Conservation (phyloP, 83 land plant genomes). For the Picea mariana region DNA sequence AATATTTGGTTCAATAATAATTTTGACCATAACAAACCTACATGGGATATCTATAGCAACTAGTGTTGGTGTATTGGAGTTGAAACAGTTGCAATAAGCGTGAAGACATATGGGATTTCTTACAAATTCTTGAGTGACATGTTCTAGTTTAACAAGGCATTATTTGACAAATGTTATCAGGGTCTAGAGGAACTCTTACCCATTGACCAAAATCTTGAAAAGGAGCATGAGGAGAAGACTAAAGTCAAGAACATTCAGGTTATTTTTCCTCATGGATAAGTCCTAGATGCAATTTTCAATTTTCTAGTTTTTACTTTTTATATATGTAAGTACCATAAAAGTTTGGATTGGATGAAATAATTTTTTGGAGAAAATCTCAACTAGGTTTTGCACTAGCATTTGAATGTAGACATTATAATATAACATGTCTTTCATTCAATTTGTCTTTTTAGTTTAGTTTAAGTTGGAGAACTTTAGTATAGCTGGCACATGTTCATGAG, state of each 20-base stretch:
- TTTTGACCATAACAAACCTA: not conserved
- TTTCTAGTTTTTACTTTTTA: too few species aligned
- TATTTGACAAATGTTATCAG: constrained; percentile 15
- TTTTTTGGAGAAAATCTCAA: too few species aligned
- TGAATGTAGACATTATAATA: too few species aligned
- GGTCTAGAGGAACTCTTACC: constrained; percentile 46
- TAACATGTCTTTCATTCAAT: too few species aligned
- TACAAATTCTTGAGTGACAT: not conserved
- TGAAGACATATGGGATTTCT: constrained; percentile 8
- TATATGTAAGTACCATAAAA: too few species aligned
- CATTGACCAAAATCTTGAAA: constrained; percentile 53
- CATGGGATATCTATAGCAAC: not conserved
- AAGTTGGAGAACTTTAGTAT: too few species aligned
- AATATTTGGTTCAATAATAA: constrained; percentile 2
- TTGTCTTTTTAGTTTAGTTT: too few species aligned
- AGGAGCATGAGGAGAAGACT: constrained; percentile 59
- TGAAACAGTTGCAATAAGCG: not conserved
- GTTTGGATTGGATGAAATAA: too few species aligned
- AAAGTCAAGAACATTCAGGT: constrained; percentile 63
- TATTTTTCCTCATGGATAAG: not conserved
- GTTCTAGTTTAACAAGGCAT: constrained; percentile 6
- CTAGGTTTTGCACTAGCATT: too few species aligned
- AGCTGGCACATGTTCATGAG: too few species aligned
- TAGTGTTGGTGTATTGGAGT: not conserved
- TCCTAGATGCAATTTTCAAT: not conserved